Percentiles rank a stretch among this genome's conserved stretches.
Conservation (phyloP, 2,329 filamentous ascomycete species). For the Colletotrichum sp. region DNA sequence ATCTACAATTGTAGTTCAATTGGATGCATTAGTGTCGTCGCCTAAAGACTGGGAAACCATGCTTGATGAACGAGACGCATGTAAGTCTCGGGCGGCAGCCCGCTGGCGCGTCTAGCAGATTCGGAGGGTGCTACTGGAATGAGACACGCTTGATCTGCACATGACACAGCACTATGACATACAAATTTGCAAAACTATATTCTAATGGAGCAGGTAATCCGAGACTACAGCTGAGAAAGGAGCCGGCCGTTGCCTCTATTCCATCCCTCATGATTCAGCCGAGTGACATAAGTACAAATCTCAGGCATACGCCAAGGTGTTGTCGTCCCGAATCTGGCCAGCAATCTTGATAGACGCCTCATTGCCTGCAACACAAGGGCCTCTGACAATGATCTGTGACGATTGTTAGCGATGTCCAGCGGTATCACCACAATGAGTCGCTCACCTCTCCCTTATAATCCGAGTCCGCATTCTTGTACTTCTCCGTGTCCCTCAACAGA, state of each 20-base stretch:
- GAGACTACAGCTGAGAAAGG: neutral
- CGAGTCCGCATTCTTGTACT: conserved; percentile 68
- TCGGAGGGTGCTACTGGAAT: neutral
- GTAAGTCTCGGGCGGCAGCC: neutral
- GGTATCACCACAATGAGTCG: neutral
- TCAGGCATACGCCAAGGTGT: conserved; percentile 68
- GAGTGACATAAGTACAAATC: neutral
- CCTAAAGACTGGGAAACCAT: neutral
- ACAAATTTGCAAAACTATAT: neutral
- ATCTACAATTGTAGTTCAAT: neutral
- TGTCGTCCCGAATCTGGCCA: conserved; percentile 72
- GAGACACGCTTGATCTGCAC: neutral
- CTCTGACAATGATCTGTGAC: conserved; percentile 69
- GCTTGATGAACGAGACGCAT: neutral
- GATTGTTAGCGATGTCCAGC: conserved; percentile 11
- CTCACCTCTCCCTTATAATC: conserved; percentile 68
- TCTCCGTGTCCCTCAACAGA: conserved; percentile 67
- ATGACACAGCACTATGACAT: neutral
- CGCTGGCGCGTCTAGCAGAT: neutral
- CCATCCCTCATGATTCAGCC: neutral
- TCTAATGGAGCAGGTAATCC: neutral
- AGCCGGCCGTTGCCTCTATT: neutral
- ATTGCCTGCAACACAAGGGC: conserved; percentile 74
- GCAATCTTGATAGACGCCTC: conserved; percentile 68
- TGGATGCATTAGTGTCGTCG: neutral